Base-by-base conservation (phyloP, 1,139 yeast species). In the Diutina catenulata region DNA sequence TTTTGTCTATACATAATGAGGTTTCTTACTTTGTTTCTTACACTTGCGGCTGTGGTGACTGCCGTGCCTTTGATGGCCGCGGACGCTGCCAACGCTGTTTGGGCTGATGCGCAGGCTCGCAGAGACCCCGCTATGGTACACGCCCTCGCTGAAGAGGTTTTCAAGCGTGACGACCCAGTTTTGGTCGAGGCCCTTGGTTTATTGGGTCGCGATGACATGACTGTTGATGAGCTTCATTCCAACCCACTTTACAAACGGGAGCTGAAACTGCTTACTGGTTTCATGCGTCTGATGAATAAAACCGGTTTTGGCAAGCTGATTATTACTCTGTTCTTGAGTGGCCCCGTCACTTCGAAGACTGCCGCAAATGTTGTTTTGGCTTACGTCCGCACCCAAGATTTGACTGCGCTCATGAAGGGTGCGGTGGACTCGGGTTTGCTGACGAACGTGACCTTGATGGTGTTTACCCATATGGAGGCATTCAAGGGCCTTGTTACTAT, bases 391-490 rank as follows among this genome's bases (percentile, higher is more conserved):
- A 31, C 35, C 15, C 35, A 31, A 13, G 35, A 31, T 26, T 31
- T 31, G 35, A n/a, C 8, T n/a, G 18, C 23, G 18, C 10, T 31
- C n/a, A 8, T 31, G 3, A 31, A 31, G 35, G 35, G 25, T 3
- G 35, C 35, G 3, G n/a, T 26, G n/a, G 35, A 31, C 22, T 13
- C 26, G n/a, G 35, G 35, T 10, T 31, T 31, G 35, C 25, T 26
- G 13, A 14, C 18, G 4, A 25, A 31, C n/a, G 13, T 31, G 5
- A 25, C 21, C 19, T n/a, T 31, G 24, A 31, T 31, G 35, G 16
- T 31, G 4, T 21, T 31, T 3, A 31, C 35, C 19, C 35, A 31
- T 18, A 31, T 31, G 35, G 35, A 31, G 21, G 35, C 35, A 16
- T 31, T 31, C 35, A 31, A 31, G 35, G 35, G 35, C 19, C 35